phyloP scores from a whole-genome alignment of 2,329 filamentous ascomycete genomes.

The Coleophoma cylindrospora region DNA sequence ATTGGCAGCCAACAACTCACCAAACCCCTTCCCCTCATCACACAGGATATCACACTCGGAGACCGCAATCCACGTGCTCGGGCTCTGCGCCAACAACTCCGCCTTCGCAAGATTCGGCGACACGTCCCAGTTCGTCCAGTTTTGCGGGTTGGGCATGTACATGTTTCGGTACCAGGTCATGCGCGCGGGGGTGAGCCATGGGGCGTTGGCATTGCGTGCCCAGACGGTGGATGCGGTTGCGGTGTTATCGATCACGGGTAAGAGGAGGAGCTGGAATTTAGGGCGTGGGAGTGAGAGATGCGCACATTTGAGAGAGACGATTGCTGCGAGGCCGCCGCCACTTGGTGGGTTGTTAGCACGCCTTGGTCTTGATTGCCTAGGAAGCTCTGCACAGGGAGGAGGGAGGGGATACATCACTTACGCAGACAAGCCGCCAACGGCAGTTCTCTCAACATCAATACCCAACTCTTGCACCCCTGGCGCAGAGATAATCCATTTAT shows the following conservation, averaged over 20 bases:
- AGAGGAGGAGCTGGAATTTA: conserved; percentile 41
- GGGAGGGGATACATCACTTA: not conserved
- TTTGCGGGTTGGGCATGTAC: conserved; percentile 42
- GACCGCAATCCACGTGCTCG: conserved; percentile 43
- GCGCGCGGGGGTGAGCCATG: conserved; percentile 45
- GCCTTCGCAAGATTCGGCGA: conserved; percentile 41
- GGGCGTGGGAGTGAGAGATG: conserved; percentile 14
- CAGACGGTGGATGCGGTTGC: conserved; percentile 43
- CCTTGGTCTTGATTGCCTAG: no score
- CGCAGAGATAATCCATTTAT: conserved; percentile 36
- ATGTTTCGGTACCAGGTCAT: conserved; percentile 54
- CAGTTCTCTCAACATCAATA: conserved; percentile 37
- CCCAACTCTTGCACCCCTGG: conserved; percentile 12
- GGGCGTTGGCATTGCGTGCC: conserved; percentile 41
- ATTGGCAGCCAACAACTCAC: conserved; percentile 34
- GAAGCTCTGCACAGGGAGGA: no score
- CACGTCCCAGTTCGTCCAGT: conserved; percentile 43
- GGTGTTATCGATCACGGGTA: conserved; percentile 53
- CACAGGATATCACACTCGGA: conserved; percentile 48
- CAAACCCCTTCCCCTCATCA: conserved; percentile 45
- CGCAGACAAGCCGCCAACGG: conserved; percentile 41
- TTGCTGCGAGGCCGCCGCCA: conserved; percentile 42
- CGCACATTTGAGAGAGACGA: conserved; percentile 42
- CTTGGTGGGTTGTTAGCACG: conserved; percentile 4
- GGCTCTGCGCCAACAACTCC: conserved; percentile 41